Conservation (phyloP, 2,329 filamentous ascomycete species). For the Colletotrichum caudatum region DNA sequence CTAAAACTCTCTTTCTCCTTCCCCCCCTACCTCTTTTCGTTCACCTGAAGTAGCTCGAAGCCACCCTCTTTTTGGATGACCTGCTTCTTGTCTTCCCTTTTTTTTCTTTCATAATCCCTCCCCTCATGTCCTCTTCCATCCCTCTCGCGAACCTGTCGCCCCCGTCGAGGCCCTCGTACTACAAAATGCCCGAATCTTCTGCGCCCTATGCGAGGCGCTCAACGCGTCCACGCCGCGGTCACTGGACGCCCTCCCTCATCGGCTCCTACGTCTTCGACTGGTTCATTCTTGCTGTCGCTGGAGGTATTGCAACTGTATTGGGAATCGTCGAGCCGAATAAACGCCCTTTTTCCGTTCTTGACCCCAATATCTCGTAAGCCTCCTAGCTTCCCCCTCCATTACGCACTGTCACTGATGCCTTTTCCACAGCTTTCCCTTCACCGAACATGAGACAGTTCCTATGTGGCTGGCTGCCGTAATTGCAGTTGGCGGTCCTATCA, state of each 20-base stretch:
- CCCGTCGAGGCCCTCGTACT: constrained; percentile 39
- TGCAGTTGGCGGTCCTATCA: constrained; percentile 72
- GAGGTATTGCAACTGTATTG: constrained; percentile 69
- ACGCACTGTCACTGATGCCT: constrained; percentile 24
- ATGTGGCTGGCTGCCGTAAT: constrained; percentile 74
- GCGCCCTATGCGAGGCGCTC: constrained; percentile 31
- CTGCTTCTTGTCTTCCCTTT: constrained; percentile 19
- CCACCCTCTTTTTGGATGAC: constrained; percentile 27
- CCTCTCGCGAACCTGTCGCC: constrained; percentile 38
- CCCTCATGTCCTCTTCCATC: constrained; percentile 43
- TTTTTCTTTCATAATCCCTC: constrained; percentile 10
- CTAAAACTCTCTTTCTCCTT: constrained; percentile 34
- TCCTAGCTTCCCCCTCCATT: constrained; percentile 16
- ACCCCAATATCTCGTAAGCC: constrained; percentile 78
- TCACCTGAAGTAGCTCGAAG: constrained; percentile 38
- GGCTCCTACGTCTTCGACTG: constrained; percentile 82
- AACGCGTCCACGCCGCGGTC: constrained; percentile 27
- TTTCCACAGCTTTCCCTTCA: constrained; percentile 73
- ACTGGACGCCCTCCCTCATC: constrained; percentile 51
- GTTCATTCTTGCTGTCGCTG: constrained; percentile 73
- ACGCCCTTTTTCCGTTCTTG: constrained; percentile 76
- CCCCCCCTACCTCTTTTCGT: constrained; percentile 9
- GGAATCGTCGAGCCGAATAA: constrained; percentile 72
- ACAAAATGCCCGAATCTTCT: constrained; percentile 50
- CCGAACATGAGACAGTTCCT: constrained; percentile 78